Evolutionary conservation across 208 protist genomes (phyloP), one percentile per base, ranked within the genome.

Genomic region (Leishmania braziliensis): DNA sequence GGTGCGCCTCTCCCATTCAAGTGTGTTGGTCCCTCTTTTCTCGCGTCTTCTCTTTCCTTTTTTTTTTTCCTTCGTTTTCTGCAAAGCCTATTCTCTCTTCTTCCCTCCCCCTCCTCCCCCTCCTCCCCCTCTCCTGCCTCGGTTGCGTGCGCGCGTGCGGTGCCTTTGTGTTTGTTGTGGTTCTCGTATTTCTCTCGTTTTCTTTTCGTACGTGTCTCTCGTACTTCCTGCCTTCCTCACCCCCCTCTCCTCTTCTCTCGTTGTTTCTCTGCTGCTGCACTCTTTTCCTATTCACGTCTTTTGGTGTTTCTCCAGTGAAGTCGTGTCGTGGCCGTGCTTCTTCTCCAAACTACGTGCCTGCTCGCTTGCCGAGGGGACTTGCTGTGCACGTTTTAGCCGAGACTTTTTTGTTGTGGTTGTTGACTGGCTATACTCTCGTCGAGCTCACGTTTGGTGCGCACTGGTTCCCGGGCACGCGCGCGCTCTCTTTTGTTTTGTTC

Each of bases 141-240:
- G 56, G 18, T 62, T 62, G 56, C 23, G 56, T 3, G 56, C 23
- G 56, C 23, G 56, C 26, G n/a, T 43, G 33, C 1, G 39, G 39
- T 43, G 39, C 39, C 39, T 43, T 43, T 43, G 10, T 8, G 69
- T 72, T 33, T 69, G 26, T 9, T 77, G 5, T 73, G 12, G 43
- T 51, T 20, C 60, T 56, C 50, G 50, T 60, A 39, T 74, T 68
- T 14, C 58, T 75, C 74, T 53, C 65, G 23, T 43, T 51, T 80
- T 77, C 69, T 68, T 46, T 39, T 81, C 46, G 4, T 79, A 20
- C 3, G 23, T 66, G 14, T 43, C 62, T 43, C 58, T 29, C 73
- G 14, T 48, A 33, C 69, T 74, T 62, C 73, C 68, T 23, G 18
- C 53, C 23, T 29, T 56, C 53, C 8, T 56, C 53, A 10, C 10